These are phyloP conservation scores for Amanita exitialis DNA, from an alignment of 768 basidiomycete species.

Conservation along the genomic window DNA sequence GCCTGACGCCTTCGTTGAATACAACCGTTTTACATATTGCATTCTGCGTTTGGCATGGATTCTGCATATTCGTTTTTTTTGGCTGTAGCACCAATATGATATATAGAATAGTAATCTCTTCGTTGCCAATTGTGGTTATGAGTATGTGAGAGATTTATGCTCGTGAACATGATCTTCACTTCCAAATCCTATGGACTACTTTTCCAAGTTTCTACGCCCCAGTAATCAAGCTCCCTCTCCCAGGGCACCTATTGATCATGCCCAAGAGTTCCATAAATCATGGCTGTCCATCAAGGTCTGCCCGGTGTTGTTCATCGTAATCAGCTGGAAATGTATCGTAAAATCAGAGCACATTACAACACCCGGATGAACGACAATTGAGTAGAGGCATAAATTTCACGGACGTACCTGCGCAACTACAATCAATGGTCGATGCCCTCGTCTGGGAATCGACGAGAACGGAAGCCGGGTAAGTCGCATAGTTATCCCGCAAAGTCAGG, in stretches of 20 bases:
- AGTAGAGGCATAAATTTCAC: conserved; percentile 74
- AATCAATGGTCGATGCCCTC: conserved; percentile 76
- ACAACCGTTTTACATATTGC: neutral
- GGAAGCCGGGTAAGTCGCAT: conserved; percentile 72
- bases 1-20: neutral
- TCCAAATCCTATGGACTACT: conserved; percentile 64
- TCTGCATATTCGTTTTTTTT: neutral
- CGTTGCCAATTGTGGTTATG: neutral
- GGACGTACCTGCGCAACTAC: conserved; percentile 65
- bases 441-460: conserved; percentile 77
- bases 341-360: conserved; percentile 63
- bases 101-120: conserved; percentile 4
- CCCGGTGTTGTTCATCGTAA: neutral
- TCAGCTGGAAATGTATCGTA: neutral
- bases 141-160: neutral
- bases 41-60: neutral
- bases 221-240: conserved; percentile 26
- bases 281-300: conserved; percentile 68
- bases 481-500: neutral
- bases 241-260: conserved; percentile 53
- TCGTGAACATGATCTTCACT: neutral
- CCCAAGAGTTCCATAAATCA: conserved; percentile 64
- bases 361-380: conserved; percentile 87
- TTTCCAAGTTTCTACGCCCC: conserved; percentile 66
- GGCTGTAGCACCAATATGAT: conserved; percentile 4